Evolutionary conservation across 23 red algal species (phyloP).

Genomic region (Gracilaria caudata): DNA sequence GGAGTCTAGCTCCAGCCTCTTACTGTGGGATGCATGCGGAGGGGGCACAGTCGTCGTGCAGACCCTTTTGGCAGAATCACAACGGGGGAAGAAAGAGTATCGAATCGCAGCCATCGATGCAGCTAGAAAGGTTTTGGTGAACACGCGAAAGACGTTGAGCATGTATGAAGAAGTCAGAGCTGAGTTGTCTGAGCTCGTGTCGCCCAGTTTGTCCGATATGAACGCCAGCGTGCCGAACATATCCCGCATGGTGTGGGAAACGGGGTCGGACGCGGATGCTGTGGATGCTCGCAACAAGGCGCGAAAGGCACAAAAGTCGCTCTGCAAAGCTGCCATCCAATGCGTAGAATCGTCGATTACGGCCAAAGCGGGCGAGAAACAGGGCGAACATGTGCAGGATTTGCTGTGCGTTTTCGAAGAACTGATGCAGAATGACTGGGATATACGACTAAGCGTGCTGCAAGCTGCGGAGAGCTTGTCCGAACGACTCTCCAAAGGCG

Average conservation of each 20-base stretch:
- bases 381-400: slow-evolving; percentile 17
- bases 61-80: slow-evolving; percentile 26
- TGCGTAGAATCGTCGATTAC: slow-evolving; percentile 33
- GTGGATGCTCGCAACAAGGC: slow-evolving; percentile 63
- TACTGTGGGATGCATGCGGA: slow-evolving; percentile 24
- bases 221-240: neutral
- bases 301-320: slow-evolving; percentile 34
- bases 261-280: slow-evolving; percentile 61
- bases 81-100: slow-evolving; percentile 66
- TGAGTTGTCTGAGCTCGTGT: slow-evolving; percentile 23
- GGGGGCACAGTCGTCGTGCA: slow-evolving; percentile 32
- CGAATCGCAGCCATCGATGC: slow-evolving; percentile 57
- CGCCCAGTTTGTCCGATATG: neutral
- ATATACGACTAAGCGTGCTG: slow-evolving; percentile 31
- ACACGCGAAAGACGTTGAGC: slow-evolving; percentile 2
- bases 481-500: neutral
- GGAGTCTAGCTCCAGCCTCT: slow-evolving; percentile 5
- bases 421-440: slow-evolving; percentile 51
- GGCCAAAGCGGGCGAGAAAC: neutral
- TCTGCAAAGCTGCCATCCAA: slow-evolving; percentile 36
- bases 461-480: slow-evolving; percentile 18
- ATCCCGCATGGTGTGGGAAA: slow-evolving; percentile 53
- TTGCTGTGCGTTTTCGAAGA: slow-evolving; percentile 35
- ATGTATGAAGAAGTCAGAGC: slow-evolving; percentile 39
- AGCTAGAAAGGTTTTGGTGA: slow-evolving; percentile 31